Conservation (phyloP, 1,284 basidiomycete genomes). For the Ustilago nuda region DNA sequence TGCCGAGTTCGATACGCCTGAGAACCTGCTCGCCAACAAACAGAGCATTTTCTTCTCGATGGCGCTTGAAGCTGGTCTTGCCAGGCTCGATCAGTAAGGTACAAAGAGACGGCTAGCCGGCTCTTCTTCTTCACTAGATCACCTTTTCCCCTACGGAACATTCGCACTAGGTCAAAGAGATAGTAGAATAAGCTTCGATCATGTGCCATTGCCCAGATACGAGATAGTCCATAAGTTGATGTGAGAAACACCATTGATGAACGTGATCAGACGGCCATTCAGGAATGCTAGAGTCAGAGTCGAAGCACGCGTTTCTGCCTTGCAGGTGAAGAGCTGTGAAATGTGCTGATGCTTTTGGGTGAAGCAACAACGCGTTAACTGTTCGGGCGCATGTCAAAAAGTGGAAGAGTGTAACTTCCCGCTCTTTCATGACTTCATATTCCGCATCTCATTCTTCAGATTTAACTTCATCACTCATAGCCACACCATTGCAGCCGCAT, state of each 20-base stretch:
- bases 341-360: neutral
- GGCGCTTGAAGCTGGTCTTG: slow-evolving; percentile 67
- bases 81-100: slow-evolving; percentile 40
- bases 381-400: neutral
- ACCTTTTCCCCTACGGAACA: neutral
- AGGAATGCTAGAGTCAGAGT: too few relatives aligned
- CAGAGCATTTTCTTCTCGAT: slow-evolving; percentile 69
- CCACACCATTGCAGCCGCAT: neutral
- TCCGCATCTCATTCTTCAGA: neutral
- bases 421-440: neutral
- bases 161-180: neutral
- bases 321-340: neutral
- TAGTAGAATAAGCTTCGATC: neutral
- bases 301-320: neutral
- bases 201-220: neutral
- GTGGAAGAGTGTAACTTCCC: slow-evolving; percentile 2
- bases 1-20: slow-evolving; percentile 80
- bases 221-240: neutral
- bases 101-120: neutral
- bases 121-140: neutral
- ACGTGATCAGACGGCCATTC: too few relatives aligned
- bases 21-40: slow-evolving; percentile 75
- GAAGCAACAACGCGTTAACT: neutral
- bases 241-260: neutral
- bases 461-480: neutral